These are phyloP conservation scores for Fusarium praegraminearum DNA, from an alignment of 2,329 filamentous ascomycete genomes.

Conservation along the genomic window DNA sequence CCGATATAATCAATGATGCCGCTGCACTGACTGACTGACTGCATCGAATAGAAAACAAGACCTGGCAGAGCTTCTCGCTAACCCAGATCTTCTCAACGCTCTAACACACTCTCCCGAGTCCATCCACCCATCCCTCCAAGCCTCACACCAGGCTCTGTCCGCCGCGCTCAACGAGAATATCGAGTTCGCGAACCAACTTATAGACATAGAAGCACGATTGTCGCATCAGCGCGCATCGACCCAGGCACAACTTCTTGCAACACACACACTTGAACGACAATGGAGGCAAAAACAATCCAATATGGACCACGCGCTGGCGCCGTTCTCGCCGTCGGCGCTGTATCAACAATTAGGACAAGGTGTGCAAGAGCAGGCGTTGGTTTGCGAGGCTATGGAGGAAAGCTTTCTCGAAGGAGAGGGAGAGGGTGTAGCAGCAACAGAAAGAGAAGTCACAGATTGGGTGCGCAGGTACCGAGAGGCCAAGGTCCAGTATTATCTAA, in stretches of 20 bases:
- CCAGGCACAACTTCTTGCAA: constrained; percentile 83
- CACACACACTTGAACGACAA: constrained; percentile 89
- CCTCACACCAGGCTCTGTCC: constrained; percentile 73
- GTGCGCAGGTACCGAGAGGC: constrained; percentile 84
- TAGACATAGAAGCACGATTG: constrained; percentile 69
- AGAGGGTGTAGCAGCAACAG: constrained; percentile 65
- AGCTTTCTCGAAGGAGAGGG: constrained; percentile 81
- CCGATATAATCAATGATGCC: constrained; percentile 10
- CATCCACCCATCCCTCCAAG: constrained; percentile 76
- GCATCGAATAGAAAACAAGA: constrained; percentile 74
- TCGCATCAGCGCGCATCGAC: constrained; percentile 74
- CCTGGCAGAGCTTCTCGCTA: constrained; percentile 75
- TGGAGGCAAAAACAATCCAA: constrained; percentile 90
- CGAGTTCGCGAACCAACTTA: constrained; percentile 72
- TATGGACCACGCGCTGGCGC: constrained; percentile 85
- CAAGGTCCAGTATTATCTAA: constrained; percentile 80
- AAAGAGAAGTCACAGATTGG: constrained; percentile 89
- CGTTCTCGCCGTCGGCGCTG: constrained; percentile 87
- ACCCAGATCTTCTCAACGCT: constrained; percentile 76
- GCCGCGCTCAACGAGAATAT: constrained; percentile 78
- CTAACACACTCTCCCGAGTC: constrained; percentile 75
- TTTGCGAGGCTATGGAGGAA: constrained; percentile 88
- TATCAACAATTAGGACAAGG: constrained; percentile 84
- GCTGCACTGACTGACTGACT: constrained; percentile 19
- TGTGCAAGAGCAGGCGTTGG: constrained; percentile 82